phyloP scores from a whole-genome alignment of 2,329 filamentous ascomycete species.

The Xenoacremonium recifei region DNA sequence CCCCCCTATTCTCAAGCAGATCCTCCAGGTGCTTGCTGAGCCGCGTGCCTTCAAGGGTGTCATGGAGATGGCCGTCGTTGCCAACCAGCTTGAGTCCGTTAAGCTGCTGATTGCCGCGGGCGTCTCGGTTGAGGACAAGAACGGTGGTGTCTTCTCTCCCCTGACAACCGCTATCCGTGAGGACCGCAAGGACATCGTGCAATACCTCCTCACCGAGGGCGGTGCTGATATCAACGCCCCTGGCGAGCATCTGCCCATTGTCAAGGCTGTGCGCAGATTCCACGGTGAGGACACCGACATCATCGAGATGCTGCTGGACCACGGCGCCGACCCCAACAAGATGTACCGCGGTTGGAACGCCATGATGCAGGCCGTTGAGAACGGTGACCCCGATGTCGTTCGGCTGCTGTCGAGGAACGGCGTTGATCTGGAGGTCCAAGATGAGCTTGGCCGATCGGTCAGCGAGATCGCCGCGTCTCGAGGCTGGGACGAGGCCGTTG shows the following conservation, averaged over 20 bases:
- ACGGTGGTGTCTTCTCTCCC: slow-evolving; percentile 69
- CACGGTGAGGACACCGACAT: slow-evolving; percentile 56
- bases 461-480: slow-evolving; percentile 57
- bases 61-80: slow-evolving; percentile 65
- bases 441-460: slow-evolving; percentile 54
- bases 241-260: slow-evolving; percentile 68
- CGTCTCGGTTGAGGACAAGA: slow-evolving; percentile 68
- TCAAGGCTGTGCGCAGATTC: slow-evolving; percentile 64
- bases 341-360: slow-evolving; percentile 66
- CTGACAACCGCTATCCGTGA: slow-evolving; percentile 68
- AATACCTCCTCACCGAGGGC: slow-evolving; percentile 59
- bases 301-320: slow-evolving; percentile 60
- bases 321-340: slow-evolving; percentile 67
- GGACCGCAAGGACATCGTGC: slow-evolving; percentile 58
- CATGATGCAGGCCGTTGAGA: slow-evolving; percentile 64
- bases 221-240: slow-evolving; percentile 65
- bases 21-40: slow-evolving; percentile 57
- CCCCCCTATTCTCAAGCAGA: slow-evolving; percentile 56
- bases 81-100: slow-evolving; percentile 65
- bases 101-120: slow-evolving; percentile 64
- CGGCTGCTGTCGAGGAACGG: slow-evolving; percentile 49
- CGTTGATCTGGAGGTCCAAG: slow-evolving; percentile 50
- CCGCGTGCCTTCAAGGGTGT: slow-evolving; percentile 64
- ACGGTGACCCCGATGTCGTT: slow-evolving; percentile 56
- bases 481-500: slow-evolving; percentile 57